Evolutionary conservation across 768 basidiomycete species (phyloP).

Genomic region (Hypholoma fasciculare): DNA sequence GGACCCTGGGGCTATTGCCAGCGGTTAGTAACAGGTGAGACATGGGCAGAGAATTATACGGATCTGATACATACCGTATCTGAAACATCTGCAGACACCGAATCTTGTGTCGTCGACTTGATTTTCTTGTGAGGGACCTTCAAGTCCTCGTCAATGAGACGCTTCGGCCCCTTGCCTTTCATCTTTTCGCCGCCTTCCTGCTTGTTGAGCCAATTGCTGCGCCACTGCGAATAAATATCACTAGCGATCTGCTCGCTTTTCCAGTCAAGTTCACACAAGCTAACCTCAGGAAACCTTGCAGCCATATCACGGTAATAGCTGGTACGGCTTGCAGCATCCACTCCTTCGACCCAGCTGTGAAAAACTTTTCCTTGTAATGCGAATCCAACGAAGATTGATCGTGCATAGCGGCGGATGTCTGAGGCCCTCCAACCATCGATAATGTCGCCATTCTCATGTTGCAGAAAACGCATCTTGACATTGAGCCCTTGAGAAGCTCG

Average conservation of each 20-base stretch:
- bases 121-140: slow-evolving; percentile 13
- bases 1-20: background rate
- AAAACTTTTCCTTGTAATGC: slow-evolving; percentile 8
- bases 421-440: slow-evolving; percentile 8
- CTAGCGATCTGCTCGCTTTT: slow-evolving; percentile 13
- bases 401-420: slow-evolving; percentile 7
- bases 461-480: slow-evolving; percentile 10
- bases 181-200: background rate
- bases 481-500: slow-evolving; percentile 7
- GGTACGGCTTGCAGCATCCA: slow-evolving; percentile 1
- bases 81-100: too few species aligned
- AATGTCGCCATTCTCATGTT: slow-evolving; percentile 4
- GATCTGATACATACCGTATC: background rate
- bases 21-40: too few species aligned
- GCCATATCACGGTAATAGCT: slow-evolving; percentile 7
- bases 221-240: slow-evolving; percentile 11
- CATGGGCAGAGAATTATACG: background rate
- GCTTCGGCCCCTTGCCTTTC: slow-evolving; percentile 9
- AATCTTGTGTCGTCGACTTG: background rate
- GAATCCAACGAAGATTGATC: slow-evolving; percentile 11
- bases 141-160: slow-evolving; percentile 2
- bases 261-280: slow-evolving; percentile 14
- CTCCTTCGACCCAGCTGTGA: slow-evolving; percentile 8
- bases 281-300: slow-evolving; percentile 9
- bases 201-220: slow-evolving; percentile 5